A percentile compares a stretch with the other conserved stretches of the same genome.
phyloP scores from a whole-genome alignment of 345 rosid genomes.

The Lagerstroemia speciosa region DNA sequence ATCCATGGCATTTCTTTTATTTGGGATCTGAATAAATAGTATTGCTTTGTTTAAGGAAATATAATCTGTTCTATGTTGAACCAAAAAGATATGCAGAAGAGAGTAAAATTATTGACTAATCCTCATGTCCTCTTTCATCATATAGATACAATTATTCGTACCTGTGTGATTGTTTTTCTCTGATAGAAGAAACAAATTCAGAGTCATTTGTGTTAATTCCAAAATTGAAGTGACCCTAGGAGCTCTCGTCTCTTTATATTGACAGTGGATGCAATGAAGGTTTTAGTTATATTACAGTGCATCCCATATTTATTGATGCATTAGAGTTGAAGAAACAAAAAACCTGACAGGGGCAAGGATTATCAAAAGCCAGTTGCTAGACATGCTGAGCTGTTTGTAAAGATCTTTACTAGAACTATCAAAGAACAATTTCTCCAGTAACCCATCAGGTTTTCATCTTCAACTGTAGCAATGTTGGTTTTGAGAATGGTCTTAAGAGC shows the following conservation, averaged over 20 bases:
- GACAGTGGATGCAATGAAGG: not conserved
- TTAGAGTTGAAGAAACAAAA: not conserved
- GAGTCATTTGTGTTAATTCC: too few species aligned
- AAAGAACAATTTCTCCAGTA: not conserved
- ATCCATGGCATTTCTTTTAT: not conserved
- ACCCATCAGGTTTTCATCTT: not conserved
- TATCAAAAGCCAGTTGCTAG: not conserved
- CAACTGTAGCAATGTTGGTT: too few species aligned
- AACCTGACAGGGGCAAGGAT: not conserved
- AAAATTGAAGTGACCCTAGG: not conserved
- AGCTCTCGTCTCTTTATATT: not conserved
- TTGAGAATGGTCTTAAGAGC: not conserved
- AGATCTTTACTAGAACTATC: not conserved
- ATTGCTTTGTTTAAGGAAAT: not conserved
- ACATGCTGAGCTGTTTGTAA: not conserved
- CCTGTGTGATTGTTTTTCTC: not conserved
- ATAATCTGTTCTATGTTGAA: not conserved
- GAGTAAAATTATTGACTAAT: not conserved
- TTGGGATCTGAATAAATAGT: not conserved
- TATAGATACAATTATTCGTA: not conserved
- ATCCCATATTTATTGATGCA: not conserved
- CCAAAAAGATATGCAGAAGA: not conserved
- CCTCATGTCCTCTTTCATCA: not conserved
- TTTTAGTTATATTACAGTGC: not conserved
- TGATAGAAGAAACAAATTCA: not conserved